These are phyloP conservation scores for Diaporthe capsici DNA, from an alignment of 2,329 filamentous ascomycete genomes.

Conservation along the genomic window DNA sequence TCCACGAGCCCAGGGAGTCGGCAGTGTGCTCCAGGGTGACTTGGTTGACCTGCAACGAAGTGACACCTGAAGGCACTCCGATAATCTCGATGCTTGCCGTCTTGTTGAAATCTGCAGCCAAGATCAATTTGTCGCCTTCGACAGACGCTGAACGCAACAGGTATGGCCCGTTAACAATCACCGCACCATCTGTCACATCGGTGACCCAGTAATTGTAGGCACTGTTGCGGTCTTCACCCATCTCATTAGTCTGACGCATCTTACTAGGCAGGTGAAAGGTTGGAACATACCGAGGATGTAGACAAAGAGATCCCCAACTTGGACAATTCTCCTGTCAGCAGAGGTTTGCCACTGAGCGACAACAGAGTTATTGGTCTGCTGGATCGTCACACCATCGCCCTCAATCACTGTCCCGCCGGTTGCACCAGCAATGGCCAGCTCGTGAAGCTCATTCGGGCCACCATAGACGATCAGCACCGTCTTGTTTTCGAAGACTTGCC, in stretches of 20 bases:
- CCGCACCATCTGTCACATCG: conserved; percentile 55
- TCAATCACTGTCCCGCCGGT: conserved; percentile 38
- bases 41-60: conserved; percentile 61
- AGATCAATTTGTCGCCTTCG: conserved; percentile 66
- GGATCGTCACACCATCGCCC: conserved; percentile 45
- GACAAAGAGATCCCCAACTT: conserved; percentile 58
- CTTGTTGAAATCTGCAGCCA: conserved; percentile 80
- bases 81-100: conserved; percentile 79
- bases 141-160: conserved; percentile 73
- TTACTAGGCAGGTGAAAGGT: not conserved
- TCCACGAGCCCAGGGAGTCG: conserved; percentile 63
- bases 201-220: conserved; percentile 80
- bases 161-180: conserved; percentile 75
- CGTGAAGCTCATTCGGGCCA: conserved; percentile 72
- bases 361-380: conserved; percentile 41
- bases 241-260: not conserved
- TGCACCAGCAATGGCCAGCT: conserved; percentile 64
- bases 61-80: conserved; percentile 66
- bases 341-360: conserved; percentile 52
- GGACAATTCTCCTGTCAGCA: conserved; percentile 48
- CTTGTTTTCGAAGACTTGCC: conserved; percentile 73
- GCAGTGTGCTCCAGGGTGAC: conserved; percentile 54
- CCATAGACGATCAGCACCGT: conserved; percentile 76
- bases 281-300: conserved; percentile 59
- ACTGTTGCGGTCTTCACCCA: conserved; percentile 59